Evolutionary conservation across 2,329 filamentous ascomycete species (phyloP), one percentile per base, ranked within the genome.

Genomic region (Daldinia sp.): DNA sequence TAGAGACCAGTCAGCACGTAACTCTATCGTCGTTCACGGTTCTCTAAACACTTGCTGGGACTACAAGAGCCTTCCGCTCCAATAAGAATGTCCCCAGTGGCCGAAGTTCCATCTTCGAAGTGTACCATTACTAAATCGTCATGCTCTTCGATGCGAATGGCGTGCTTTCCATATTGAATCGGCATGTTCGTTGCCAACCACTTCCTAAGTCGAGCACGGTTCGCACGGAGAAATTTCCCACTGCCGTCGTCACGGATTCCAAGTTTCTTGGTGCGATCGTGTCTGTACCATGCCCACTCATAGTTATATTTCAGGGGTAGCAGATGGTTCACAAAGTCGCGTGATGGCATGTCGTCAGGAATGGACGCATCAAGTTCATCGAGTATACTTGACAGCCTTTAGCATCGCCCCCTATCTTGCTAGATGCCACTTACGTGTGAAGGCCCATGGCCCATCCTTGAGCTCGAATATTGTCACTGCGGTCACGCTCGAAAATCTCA

Each of bases 21-120:
- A 41, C 18, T 3, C 12, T 20, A n/a, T 18, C n/a, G 23, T 5
- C 23, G 23, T 23, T 57, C 39, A 70, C 70, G 23, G 12, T 41
- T 10, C 3, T 26, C 13, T 5, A 28, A 75, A 23, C 74, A 76
- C 69, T 68, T 72, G 75, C 83, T 79, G 12, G 75, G 75, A 33
- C 79, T 82, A 42, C 77, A 78, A 4, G 79, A 74, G 5, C 85
- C 85, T 69, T 87, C 85, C 12, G 81, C 82, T 15, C 82, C 84
- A 12, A 86, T 75, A 0, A 86, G 73, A 2, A 86, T 75, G n/a
- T 80, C 78, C 0, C 85, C 85, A 2, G 74, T 79, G 3, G 78
- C 81, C 1, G 75, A 78, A 2, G 79, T 78, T 6, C 81, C 82
- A 67, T 86, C 84, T 15, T 79, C 76, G 68, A 86, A 86, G 41